Conservation (phyloP, 192 early-diverging fungal species). For the Lobosporangium transversale region DNA sequence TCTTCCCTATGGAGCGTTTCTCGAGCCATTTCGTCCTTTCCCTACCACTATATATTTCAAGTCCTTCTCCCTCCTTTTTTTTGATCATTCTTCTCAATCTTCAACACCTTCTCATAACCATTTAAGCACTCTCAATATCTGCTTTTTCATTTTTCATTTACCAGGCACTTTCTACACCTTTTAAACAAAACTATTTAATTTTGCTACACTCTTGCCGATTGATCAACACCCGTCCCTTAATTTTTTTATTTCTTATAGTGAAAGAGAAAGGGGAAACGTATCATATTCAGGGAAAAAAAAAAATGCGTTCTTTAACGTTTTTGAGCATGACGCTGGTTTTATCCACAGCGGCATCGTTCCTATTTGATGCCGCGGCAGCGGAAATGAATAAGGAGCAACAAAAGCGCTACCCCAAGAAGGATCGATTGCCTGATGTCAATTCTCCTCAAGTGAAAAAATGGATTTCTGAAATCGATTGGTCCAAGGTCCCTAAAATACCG, state of each 20-base stretch:
- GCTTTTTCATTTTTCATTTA: not conserved
- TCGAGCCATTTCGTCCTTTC: too few species aligned
- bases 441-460: conserved; percentile 39
- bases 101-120: not conserved
- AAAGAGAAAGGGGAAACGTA: not conserved
- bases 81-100: not conserved
- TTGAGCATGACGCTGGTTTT: conserved; percentile 41
- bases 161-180: not conserved
- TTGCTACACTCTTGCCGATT: not conserved
- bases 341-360: conserved; percentile 10
- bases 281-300: not conserved
- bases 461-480: conserved; percentile 47
- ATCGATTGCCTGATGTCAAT: conserved; percentile 26
- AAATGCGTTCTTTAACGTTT: conserved; percentile 31
- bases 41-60: not conserved
- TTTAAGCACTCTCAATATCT: not conserved
- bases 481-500: conserved; percentile 49
- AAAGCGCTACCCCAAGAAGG: conserved; percentile 17
- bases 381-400: conserved; percentile 42
- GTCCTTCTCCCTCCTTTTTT: conserved; percentile 1
- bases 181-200: not conserved
- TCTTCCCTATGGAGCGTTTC: too few species aligned
- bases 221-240: not conserved
- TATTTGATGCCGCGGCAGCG: conserved; percentile 1
- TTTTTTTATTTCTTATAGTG: not conserved